Percentiles rank a stretch among this genome's conserved stretches.
Evolutionary conservation across 164 flowering plant species (phyloP).

Genomic region (Liquidambar formosana): DNA sequence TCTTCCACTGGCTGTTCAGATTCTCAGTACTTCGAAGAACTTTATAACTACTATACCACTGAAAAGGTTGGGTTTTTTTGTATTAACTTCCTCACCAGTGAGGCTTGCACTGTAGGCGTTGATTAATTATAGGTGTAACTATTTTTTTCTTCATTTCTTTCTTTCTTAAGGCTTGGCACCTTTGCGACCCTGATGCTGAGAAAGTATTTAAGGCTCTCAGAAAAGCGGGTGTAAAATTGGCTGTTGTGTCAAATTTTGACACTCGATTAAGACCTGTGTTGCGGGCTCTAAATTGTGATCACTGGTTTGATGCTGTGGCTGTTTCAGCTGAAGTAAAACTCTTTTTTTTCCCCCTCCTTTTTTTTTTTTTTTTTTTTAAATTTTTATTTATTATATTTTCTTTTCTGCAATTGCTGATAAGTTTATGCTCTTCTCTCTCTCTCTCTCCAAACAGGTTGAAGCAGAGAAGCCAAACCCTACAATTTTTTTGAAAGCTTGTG

Average conservation of each 20-base stretch:
- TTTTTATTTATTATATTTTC: too few relatives aligned
- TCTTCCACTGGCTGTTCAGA: slow-evolving; percentile 96
- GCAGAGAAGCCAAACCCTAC: slow-evolving; percentile 99
- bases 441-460: slow-evolving; percentile 52
- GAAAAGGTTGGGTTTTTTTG: slow-evolving; percentile 58
- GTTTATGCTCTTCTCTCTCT: neutral
- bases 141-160: neutral
- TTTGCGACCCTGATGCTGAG: slow-evolving; percentile 93
- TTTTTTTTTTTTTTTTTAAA: slow-evolving; percentile 2
- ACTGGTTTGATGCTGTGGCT: slow-evolving; percentile 97
- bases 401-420: neutral
- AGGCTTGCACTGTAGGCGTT: too few relatives aligned
- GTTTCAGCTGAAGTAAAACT: slow-evolving; percentile 91
- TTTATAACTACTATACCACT: slow-evolving; percentile 84
- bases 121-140: neutral
- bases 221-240: slow-evolving; percentile 79
- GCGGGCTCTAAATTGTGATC: slow-evolving; percentile 76
- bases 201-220: slow-evolving; percentile 73
- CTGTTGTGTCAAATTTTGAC: slow-evolving; percentile 94
- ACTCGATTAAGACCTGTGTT: slow-evolving; percentile 82
- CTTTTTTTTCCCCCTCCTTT: neutral
- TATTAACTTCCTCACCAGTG: too few relatives aligned
- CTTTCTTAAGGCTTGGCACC: slow-evolving; percentile 82
- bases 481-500: slow-evolving; percentile 94
- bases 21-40: slow-evolving; percentile 92